Evolutionary conservation across 371 early-diverging fungal genomes (phyloP).

Genomic region (Mortierella sp.): DNA sequence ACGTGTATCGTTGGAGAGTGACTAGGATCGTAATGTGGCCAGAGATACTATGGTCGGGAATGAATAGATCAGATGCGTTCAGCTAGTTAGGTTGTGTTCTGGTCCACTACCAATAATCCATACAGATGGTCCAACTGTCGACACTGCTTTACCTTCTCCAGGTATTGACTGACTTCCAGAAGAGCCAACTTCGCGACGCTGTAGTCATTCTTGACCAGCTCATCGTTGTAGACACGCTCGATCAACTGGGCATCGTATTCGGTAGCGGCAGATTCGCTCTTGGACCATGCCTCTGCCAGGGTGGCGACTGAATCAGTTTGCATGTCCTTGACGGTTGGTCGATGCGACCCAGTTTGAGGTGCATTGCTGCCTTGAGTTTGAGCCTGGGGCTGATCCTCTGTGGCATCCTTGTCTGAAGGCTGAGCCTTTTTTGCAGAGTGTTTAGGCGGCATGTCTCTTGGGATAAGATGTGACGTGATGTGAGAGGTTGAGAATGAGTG

Average conservation of each 20-base stretch:
- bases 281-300: conserved; percentile 61
- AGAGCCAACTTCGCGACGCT: conserved; percentile 69
- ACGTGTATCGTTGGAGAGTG: conserved; percentile 69
- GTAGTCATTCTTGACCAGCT: conserved; percentile 68
- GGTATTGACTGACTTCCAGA: conserved; percentile 83
- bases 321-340: conserved; percentile 67
- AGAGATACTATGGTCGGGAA: conserved; percentile 71
- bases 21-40: conserved; percentile 75
- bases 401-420: conserved; percentile 13
- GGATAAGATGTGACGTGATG: not conserved
- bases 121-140: not conserved
- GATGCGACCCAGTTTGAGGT: conserved; percentile 38
- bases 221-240: conserved; percentile 68
- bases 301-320: conserved; percentile 69
- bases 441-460: not conserved
- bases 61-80: not conserved
- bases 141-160: conserved; percentile 76
- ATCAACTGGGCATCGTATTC: conserved; percentile 71
- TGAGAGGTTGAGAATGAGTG: not conserved
- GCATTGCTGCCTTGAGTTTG: conserved; percentile 14
- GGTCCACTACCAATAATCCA: not conserved
- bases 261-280: conserved; percentile 22
- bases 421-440: not conserved
- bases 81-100: not conserved
- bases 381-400: conserved; percentile 19